Evolutionary conservation across 1,284 basidiomycete species (phyloP).

Genomic region (Microbotryum scabiosae): DNA sequence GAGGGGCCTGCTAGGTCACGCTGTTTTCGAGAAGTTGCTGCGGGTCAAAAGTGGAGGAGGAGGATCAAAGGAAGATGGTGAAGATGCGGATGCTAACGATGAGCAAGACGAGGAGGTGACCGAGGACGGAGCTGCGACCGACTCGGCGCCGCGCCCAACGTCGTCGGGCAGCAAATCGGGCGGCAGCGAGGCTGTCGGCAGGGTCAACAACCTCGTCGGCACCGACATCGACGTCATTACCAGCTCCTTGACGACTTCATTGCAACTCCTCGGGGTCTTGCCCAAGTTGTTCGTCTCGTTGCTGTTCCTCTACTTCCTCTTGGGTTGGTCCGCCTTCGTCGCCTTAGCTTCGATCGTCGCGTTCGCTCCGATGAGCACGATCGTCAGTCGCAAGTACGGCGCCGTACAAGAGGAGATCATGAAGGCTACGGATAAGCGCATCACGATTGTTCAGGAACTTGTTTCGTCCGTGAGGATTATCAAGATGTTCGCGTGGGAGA

Average conservation of each 20-base stretch:
- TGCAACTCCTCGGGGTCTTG: slow-evolving; percentile 22
- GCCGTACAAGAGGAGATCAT: slow-evolving; percentile 27
- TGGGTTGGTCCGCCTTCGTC: slow-evolving; percentile 50
- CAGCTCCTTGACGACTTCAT: slow-evolving; percentile 12
- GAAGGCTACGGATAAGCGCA: slow-evolving; percentile 27
- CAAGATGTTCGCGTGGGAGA: slow-evolving; percentile 28
- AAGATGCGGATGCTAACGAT: not conserved
- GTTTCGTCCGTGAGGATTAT: slow-evolving; percentile 22
- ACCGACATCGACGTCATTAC: slow-evolving; percentile 30
- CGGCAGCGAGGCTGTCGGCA: not conserved
- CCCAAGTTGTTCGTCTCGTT: slow-evolving; percentile 61
- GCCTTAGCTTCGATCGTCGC: slow-evolving; percentile 17
- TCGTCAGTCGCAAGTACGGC: slow-evolving; percentile 21
- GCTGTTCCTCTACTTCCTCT: slow-evolving; percentile 70
- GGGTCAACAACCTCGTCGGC: slow-evolving; percentile 22
- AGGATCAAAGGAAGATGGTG: not conserved
- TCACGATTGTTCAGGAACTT: slow-evolving; percentile 25
- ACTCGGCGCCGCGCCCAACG: too few relatives aligned
- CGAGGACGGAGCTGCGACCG: too few relatives aligned
- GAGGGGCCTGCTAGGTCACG: slow-evolving; percentile 12
- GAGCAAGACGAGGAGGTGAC: too few relatives aligned
- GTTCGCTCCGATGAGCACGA: slow-evolving; percentile 18
- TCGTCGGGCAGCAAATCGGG: not conserved
- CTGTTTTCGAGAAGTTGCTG: slow-evolving; percentile 19
- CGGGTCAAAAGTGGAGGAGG: slow-evolving; percentile 24